Evolutionary conservation across 106 monocot species (phyloP), one percentile per base, ranked within the genome.

Genomic region (Phalaenopsis aphrodite): DNA sequence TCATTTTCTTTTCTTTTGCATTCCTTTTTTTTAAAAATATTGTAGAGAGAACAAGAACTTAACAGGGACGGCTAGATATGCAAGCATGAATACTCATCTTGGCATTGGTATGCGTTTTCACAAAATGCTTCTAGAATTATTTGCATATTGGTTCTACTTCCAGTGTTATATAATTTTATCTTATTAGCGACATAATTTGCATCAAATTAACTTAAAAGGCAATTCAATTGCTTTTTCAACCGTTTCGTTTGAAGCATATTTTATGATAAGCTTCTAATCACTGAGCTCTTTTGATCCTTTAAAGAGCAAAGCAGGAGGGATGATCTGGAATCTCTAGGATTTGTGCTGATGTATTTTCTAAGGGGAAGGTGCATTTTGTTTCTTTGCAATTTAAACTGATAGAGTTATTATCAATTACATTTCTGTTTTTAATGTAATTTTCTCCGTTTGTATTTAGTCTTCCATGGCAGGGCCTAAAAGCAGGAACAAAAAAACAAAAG

Each of bases 381-480:
- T 79, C 7, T 56, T 11, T 24, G 41, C 16, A 18, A 5, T n/a
- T 41, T 0, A 38, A 79, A 8, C 11, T 61, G 21, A n/a, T 61
- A n/a, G 21, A 15, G 19, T 79, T 0, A 39, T 45, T 73, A 55
- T 79, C 15, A 1, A 12, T 78, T 36, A 18, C 21, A 56, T 17
- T 39, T 56, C 21, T 71, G 9, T 5, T 77, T 11, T 0, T 36
- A 15, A 55, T 75, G 6, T 65, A 67, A 6, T 65, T 47, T 18
- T 67, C n/a, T 37, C 56, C 56, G 14, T 41, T 69, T 38, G 12
- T 11, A 21, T 43, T 42, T 79, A 94, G 94, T 77, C 91, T 94
- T 86, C 94, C 94, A 41, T 94, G 94, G 94, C 94, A 94, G 67
- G 94, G 94, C 47, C 74, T 94, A 36, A 94, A 91, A 88, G 94